Base-by-base conservation (phyloP, 2,329 filamentous ascomycete species). In the Ceratocystis harringtonii region DNA sequence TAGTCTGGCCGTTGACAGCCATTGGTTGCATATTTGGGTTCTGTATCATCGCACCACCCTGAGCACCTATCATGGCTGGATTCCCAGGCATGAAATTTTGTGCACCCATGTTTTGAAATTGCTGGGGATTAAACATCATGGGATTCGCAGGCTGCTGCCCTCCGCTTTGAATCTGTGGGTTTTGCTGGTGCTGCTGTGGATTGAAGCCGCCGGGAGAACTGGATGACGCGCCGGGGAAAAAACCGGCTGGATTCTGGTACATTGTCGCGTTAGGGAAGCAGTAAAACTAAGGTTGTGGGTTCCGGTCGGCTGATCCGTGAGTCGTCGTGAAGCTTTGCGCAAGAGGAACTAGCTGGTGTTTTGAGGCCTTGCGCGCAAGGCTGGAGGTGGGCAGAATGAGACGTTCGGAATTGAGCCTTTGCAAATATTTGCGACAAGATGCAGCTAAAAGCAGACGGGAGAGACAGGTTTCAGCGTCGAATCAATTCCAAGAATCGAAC, bases 21-120 rank as follows among this genome's bases (percentile, higher is more conserved):
- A 84, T 83, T 72, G 81, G 80, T 69, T 78, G 78, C 80, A 84
- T 82, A 72, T 75, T 79, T 70, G 80, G 74, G 72, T 79, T 83
- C 75, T 81, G 83, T 83, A 86, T 85, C 82, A 86, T 84, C 71
- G 32, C 8, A 8, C 78, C 81, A 74, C 77, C 78, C 75, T 79
- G 78, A 50, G 78, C 79, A 69, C 74, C 74, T 77, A 82, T 82
- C 80, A 84, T 82, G 74, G 81, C 75, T 64, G 78, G 75, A 69
- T 63, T 65, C 69, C 76, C 78, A 61, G 77, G 78, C 62, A 76
- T 76, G 70, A 82, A 84, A 68, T 75, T 76, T 71, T 82, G 81
- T 66, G 77, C 75, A 64, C 75, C 76, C 80, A 84, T 82, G 50
- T 67, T 67, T 19, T 64, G 65, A 32, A 67, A 67, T 30, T 64